Percentiles rank a stretch among this genome's conserved stretches.
Evolutionary conservation across 371 early-diverging fungal species (phyloP).

Genomic region (Lichtheimia ornata): DNA sequence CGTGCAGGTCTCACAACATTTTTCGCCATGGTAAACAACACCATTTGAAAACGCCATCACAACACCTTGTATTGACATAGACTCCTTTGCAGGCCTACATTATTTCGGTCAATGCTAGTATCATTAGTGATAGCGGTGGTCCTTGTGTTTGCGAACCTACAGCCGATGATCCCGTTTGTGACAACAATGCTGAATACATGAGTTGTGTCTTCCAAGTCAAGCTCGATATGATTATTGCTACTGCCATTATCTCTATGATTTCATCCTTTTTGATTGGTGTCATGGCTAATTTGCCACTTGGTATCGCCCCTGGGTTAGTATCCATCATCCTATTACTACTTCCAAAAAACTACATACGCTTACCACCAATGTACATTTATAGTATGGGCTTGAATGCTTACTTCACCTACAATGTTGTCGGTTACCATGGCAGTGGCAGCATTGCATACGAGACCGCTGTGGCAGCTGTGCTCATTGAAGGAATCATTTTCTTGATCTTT

Average conservation of each 20-base stretch:
- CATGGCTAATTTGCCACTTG: constrained; percentile 76
- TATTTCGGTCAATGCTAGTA: constrained; percentile 70
- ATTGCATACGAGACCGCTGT: constrained; percentile 71
- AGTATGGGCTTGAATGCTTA: constrained; percentile 83
- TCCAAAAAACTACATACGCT: background rate
- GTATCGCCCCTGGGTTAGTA: constrained; percentile 67
- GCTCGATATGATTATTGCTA: constrained; percentile 73
- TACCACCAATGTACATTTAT: constrained; percentile 1
- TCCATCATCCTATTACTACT: background rate
- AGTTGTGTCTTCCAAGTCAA: constrained; percentile 63
- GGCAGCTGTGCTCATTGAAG: constrained; percentile 81
- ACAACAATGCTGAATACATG: constrained; percentile 53
- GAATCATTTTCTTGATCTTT: constrained; percentile 70
- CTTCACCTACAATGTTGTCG: constrained; percentile 81
- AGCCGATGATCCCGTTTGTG: constrained; percentile 46
- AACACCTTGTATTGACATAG: too few relatives aligned
- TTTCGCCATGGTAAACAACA: constrained; percentile 56
- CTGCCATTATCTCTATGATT: constrained; percentile 67
- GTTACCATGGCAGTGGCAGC: constrained; percentile 73
- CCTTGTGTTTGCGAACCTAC: constrained; percentile 64
- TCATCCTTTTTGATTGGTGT: constrained; percentile 69
- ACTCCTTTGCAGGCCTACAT: constrained; percentile 21
- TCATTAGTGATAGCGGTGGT: constrained; percentile 77
- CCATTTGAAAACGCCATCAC: background rate
- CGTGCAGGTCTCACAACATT: constrained; percentile 73